A percentile compares a stretch with the other conserved stretches of the same genome.
These are phyloP conservation scores for Turritis glabra DNA, from an alignment of 345 rosid species.

Conservation along the genomic window DNA sequence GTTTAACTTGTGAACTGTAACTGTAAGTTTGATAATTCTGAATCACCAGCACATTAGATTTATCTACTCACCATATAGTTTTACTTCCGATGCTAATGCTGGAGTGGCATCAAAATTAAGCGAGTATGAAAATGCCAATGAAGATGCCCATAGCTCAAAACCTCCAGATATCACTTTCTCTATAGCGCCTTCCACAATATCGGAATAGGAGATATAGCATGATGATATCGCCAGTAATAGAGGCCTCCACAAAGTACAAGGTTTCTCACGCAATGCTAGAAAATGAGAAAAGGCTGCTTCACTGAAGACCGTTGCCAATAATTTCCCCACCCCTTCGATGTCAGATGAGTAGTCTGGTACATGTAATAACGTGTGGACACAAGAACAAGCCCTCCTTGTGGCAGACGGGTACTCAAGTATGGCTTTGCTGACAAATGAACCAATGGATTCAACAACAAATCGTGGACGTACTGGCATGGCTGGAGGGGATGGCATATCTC, in stretches of 20 bases:
- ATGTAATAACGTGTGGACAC: constrained; percentile 69
- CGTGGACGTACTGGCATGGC: constrained; percentile 66
- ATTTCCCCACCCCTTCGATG: constrained; percentile 53
- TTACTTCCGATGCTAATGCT: constrained; percentile 56
- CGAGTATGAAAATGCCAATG: constrained; percentile 49
- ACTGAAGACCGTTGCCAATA: constrained; percentile 54
- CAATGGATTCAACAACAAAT: constrained; percentile 71
- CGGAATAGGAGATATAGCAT: constrained; percentile 65
- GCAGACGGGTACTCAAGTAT: constrained; percentile 77
- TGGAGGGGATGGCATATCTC: constrained; percentile 63
- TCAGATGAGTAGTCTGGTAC: constrained; percentile 61
- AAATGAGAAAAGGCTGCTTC: constrained; percentile 73
- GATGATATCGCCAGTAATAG: constrained; percentile 75
- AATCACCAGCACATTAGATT: neutral
- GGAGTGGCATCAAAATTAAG: constrained; percentile 46
- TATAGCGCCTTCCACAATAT: constrained; percentile 53
- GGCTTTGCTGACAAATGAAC: constrained; percentile 70
- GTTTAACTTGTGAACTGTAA: constrained; percentile 4
- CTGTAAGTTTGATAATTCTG: neutral
- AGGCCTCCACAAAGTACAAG: constrained; percentile 73
- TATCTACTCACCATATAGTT: constrained; percentile 58
- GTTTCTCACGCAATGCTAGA: constrained; percentile 53
- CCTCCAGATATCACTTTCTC: constrained; percentile 62
- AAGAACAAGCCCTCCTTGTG: constrained; percentile 74
- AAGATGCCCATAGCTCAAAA: constrained; percentile 67